Evolutionary conservation across 2,329 filamentous ascomycete species (phyloP).

Genomic region (Fonsecaea erecta): DNA sequence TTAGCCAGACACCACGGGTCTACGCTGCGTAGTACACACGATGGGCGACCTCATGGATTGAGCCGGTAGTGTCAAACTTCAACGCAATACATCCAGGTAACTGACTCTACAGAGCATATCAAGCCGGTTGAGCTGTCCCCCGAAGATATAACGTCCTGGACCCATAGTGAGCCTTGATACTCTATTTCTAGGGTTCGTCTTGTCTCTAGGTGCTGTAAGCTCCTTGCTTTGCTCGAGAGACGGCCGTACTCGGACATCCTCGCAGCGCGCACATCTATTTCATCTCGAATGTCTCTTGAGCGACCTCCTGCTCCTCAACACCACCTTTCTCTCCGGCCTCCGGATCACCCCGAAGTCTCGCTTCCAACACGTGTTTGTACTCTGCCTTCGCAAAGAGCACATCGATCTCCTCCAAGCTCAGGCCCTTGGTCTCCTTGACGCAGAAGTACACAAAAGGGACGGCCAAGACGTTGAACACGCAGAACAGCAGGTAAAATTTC

Average conservation of each 20-base stretch:
- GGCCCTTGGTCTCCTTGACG: slow-evolving; percentile 60
- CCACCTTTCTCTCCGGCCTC: slow-evolving; percentile 19
- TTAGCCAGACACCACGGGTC: no score
- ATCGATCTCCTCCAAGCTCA: slow-evolving; percentile 62
- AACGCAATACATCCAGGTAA: no score
- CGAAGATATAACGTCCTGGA: no score
- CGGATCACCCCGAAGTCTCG: slow-evolving; percentile 22
- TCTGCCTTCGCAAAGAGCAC: slow-evolving; percentile 51
- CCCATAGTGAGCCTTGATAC: no score
- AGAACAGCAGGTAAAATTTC: slow-evolving; percentile 53
- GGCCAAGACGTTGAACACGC: slow-evolving; percentile 51
- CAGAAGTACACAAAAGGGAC: slow-evolving; percentile 59
- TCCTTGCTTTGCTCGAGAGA: not conserved
- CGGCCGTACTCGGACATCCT: not conserved
- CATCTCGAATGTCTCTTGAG: slow-evolving; percentile 14
- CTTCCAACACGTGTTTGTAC: slow-evolving; percentile 29
- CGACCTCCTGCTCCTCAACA: slow-evolving; percentile 9
- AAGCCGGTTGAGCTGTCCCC: no score
- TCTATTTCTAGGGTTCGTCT: no score
- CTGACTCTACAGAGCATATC: no score
- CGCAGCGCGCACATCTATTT: slow-evolving; percentile 3
- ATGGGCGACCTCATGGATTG: no score
- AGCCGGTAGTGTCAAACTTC: no score
- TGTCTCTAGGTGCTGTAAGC: no score
- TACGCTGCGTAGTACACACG: no score